These are phyloP conservation scores for Knoxdaviesia capensis DNA, from an alignment of 2,329 filamentous ascomycete genomes.

Conservation along the genomic window DNA sequence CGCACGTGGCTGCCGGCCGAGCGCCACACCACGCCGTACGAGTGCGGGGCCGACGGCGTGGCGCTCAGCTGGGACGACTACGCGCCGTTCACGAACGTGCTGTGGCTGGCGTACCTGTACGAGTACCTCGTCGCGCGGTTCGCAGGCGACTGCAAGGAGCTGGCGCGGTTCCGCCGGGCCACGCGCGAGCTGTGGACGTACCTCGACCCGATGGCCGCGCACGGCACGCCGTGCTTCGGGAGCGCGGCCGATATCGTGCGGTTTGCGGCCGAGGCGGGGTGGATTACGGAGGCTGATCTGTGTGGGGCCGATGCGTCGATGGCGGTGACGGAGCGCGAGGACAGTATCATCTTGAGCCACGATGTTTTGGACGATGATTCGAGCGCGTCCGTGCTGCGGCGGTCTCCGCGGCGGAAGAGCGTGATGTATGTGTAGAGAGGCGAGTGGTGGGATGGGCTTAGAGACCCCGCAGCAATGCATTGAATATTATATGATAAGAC, in stretches of 20 bases:
- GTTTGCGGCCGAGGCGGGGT: slow-evolving; percentile 36
- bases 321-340: slow-evolving; percentile 12
- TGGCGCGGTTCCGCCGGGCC: slow-evolving; percentile 22
- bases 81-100: slow-evolving; percentile 41
- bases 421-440: neutral
- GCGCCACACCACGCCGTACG: slow-evolving; percentile 25
- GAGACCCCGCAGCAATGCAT: too few species aligned
- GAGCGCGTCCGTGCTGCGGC: neutral
- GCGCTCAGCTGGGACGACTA: slow-evolving; percentile 30
- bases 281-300: slow-evolving; percentile 33
- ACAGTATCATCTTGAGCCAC: slow-evolving; percentile 18
- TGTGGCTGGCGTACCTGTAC: slow-evolving; percentile 45
- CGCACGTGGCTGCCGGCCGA: slow-evolving; percentile 26
- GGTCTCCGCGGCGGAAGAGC: slow-evolving; percentile 1
- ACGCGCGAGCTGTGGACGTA: slow-evolving; percentile 34
- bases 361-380: slow-evolving; percentile 8
- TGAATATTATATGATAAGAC: too few species aligned
- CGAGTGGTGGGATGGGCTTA: neutral
- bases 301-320: slow-evolving; percentile 14
- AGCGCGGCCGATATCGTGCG: slow-evolving; percentile 34
- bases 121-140: slow-evolving; percentile 29
- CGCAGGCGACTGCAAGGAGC: slow-evolving; percentile 21
- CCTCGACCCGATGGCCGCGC: slow-evolving; percentile 28
- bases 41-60: slow-evolving; percentile 19
- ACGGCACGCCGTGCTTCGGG: slow-evolving; percentile 26